Base-by-base conservation (phyloP, 768 basidiomycete genomes). In the Filobasidium floriforme region DNA sequence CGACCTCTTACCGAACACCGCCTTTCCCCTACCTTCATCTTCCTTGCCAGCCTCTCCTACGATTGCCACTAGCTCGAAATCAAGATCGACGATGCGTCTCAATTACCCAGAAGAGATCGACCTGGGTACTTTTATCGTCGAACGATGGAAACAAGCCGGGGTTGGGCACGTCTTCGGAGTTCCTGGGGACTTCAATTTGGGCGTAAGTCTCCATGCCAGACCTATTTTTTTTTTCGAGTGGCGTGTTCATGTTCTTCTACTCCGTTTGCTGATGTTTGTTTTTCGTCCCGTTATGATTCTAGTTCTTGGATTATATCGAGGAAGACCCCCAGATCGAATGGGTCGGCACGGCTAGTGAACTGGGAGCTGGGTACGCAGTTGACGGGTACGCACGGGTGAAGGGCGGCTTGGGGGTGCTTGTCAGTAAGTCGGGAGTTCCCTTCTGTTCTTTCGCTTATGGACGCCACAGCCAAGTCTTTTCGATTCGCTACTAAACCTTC, bases 351-450 rank as follows among this genome's bases (percentile, higher is more conserved):
- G 89, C 89, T 70, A 90, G 90, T 68, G 88, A 92, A 75, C 81
- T 92, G 59, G 90, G 92, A 69, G 88, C 89, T 0, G 83, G 89
- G 0, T 96, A 96, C 77, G 92, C 92, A 15, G 89, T 89, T 0
- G 92, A 93, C 73, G 92, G 92, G 12, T 94, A 94, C 77, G 90
- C 92, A 22, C 84, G 93, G 65, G 86, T 92, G 61, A 92, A 91
- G 70, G 85, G 86, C 49, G 66, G 59, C 28, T 70, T 76, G 54
- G 71, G 72, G 3, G 78, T 73, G 82, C 84, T 70, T 41, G 69
- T 75, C 49, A 61, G 46, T 49, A 22, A 49, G 46, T 49, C 46
- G 3, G n/a, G n/a, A n/a, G n/a, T n/a, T 3, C 18, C 15, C 46
- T 12, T 4, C 22, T 15, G 2, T 22, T 49, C 46, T 22, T 49